phyloP scores from a whole-genome alignment of 2,329 filamentous ascomycete genomes.

The Stagonosporopsis cucurbitacearum region DNA sequence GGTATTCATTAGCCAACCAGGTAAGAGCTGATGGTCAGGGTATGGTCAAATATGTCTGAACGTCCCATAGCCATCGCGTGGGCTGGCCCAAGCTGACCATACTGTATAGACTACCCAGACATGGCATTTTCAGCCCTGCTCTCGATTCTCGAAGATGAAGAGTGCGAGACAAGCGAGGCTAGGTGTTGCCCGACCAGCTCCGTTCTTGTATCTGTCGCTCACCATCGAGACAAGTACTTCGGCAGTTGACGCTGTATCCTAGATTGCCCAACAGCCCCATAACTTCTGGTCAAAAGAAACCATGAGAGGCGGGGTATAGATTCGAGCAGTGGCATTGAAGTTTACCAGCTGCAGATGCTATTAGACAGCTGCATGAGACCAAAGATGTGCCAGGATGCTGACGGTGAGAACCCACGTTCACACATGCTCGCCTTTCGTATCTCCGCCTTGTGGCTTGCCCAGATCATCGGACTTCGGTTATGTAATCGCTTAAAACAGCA shows the following conservation, averaged over 20 bases:
- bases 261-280: not conserved
- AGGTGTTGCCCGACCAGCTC: not conserved
- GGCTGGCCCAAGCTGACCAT: not conserved
- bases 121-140: not conserved
- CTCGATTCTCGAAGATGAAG: not conserved
- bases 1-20: not conserved
- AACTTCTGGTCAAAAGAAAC: not conserved
- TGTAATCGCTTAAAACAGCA: conserved; percentile 15
- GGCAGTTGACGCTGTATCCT: not conserved
- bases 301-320: not conserved
- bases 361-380: not conserved
- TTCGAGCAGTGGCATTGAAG: not conserved
- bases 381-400: not conserved
- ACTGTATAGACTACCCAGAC: not conserved
- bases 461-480: conserved; percentile 11
- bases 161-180: not conserved
- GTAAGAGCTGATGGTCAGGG: not conserved
- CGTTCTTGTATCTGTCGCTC: not conserved
- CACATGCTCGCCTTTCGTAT: not conserved
- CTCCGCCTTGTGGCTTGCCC: conserved; percentile 6
- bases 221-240: too few relatives aligned
- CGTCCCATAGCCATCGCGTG: too few relatives aligned
- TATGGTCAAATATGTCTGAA: not conserved
- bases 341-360: not conserved
- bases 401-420: not conserved